Percentiles rank a stretch among this genome's conserved stretches.
Conservation (phyloP, 257 asterid species). For the Forsythia suspensa region DNA sequence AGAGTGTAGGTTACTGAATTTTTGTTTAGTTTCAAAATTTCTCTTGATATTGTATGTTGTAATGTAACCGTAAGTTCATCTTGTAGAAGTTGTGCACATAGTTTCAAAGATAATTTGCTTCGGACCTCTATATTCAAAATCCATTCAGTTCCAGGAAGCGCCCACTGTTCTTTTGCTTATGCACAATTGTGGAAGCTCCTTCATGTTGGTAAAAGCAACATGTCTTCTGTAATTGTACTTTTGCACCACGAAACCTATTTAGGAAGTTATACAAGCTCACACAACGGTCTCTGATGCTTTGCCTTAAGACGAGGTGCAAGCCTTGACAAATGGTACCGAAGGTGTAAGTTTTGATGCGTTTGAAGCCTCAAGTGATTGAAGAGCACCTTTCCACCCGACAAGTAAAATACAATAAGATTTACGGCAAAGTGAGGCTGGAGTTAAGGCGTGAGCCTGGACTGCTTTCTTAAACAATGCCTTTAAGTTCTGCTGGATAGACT, state of each 20-base stretch:
- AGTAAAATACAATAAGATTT: not conserved
- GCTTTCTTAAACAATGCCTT: constrained; percentile 2
- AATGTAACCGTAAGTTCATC: no score
- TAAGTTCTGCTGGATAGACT: not conserved
- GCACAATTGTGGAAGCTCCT: no score
- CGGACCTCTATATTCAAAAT: no score
- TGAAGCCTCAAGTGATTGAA: not conserved
- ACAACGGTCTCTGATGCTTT: not conserved
- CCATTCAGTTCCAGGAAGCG: no score
- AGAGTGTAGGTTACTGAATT: no score
- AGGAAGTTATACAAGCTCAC: not conserved
- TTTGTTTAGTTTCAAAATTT: no score
- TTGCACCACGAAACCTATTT: not conserved
- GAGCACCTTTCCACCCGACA: not conserved
- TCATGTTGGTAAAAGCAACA: no score
- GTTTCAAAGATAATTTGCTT: not conserved
- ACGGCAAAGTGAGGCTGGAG: not conserved
- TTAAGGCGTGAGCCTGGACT: not conserved
- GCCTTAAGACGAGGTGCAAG: no score
- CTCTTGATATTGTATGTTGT: no score
- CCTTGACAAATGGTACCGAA: not conserved
- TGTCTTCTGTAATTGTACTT: no score
- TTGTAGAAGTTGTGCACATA: not conserved
- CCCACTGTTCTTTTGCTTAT: no score
- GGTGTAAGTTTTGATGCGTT: not conserved